Base-by-base conservation (phyloP, 768 basidiomycete genomes). In the Termitomyces sp. region DNA sequence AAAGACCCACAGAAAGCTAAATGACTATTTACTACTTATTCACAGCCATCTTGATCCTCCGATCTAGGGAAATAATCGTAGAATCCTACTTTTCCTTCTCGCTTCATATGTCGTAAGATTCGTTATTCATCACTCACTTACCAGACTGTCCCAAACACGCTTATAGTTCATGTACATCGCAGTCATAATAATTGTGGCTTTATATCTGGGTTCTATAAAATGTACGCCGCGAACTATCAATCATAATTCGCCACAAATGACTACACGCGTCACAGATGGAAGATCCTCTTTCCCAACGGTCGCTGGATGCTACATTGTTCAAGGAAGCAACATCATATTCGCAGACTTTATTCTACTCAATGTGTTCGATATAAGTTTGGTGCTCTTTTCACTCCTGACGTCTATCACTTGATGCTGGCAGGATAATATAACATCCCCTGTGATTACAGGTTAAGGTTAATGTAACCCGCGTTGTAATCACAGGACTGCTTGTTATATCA, bases 41-140 rank as follows among this genome's bases (percentile, higher is more conserved):
- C 32, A 20, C 25, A 64, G 63, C 60, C 7, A 45, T 64, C 31
- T 50, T 64, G 16, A 11, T 64, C 3, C 52, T 64, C 9, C 63
- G 63, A 42, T 61, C 63, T 58, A 57, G 56, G 60, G 50, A 12
- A 56, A 56, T 41, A 56, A 43, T 13, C 52, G 52, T 11, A 50
- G 18, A 38, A 25, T 60, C 6, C 45, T 60, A 3, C 31, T 54
- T 29, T 51, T 35, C 36, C 42, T 60, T 32, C 10, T 57, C 13
- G 11, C 20, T 22, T 20, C 56, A 25, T 57, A 54, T 25, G 22
- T 45, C 4, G 59, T 60, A 50, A 32, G 56, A 23, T 7, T 5
- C 23, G 7, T 15, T 42, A 13, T 25, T 31, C 29, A 33, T 16
- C 20, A n/a, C 16, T 43, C 42, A 7, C 42, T 31, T 12, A 20